These are phyloP conservation scores for Endoconidiophora laricicola DNA, from an alignment of 2,329 filamentous ascomycete genomes.

Conservation along the genomic window DNA sequence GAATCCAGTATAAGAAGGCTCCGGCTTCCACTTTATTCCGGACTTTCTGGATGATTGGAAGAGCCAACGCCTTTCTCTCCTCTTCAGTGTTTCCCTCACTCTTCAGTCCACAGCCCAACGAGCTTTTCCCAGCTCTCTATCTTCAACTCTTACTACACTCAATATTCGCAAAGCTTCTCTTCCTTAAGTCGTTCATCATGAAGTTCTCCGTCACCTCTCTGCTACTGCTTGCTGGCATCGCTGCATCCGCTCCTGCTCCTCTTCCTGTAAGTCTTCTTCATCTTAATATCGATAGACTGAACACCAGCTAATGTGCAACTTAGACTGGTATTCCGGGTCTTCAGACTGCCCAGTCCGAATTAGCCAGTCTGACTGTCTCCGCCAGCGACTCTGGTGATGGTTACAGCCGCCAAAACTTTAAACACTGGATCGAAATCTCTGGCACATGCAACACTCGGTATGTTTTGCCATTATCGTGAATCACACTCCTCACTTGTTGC, in stretches of 20 bases:
- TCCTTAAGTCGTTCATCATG: conserved; percentile 16
- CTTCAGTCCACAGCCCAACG: background rate
- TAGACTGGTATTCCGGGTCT: conserved; percentile 46
- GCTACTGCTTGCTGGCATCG: conserved; percentile 16
- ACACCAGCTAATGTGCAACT: background rate
- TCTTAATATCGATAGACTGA: background rate
- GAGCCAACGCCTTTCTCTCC: background rate
- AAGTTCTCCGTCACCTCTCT: conserved; percentile 19
- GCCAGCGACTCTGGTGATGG: conserved; percentile 34
- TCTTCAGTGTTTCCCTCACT: background rate
- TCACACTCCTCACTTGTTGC: background rate
- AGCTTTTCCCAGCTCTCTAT: background rate
- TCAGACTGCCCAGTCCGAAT: conserved; percentile 37
- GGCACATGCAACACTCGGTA: conserved; percentile 54
- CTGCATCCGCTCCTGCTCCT: conserved; percentile 17
- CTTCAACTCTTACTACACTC: background rate
- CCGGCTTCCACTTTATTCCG: background rate
- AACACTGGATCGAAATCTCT: conserved; percentile 49
- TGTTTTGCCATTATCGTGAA: conserved; percentile 5
- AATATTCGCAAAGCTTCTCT: background rate
- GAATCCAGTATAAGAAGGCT: background rate
- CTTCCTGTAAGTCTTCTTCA: conserved; percentile 16
- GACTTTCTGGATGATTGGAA: background rate
- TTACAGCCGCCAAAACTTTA: conserved; percentile 53
- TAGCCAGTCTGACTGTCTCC: conserved; percentile 41